Base-by-base conservation (phyloP, 345 rosid genomes). In the Camelina neglecta region DNA sequence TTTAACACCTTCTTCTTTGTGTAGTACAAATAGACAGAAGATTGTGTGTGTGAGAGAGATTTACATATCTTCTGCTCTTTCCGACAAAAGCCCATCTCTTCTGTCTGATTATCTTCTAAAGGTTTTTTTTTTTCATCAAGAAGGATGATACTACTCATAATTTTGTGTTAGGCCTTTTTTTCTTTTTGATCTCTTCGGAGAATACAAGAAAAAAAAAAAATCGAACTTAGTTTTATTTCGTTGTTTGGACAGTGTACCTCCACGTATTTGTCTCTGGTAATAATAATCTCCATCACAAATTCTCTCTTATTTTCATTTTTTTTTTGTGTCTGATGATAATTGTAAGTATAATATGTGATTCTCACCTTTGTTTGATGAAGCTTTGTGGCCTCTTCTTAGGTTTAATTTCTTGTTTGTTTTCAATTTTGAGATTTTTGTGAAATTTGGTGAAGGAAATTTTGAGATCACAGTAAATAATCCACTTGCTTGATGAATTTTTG, bases 261-360 rank as follows among this genome's bases (percentile, higher is more conserved):
- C 81, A 73, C 81, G 69, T 78, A 29, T 65, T 51, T 73, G 68
- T 60, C 65, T 59, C 73, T 60, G 77, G 65, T 78, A 60, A 31
- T 21, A 60, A 31, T 21, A 48, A 65, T 51, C 77, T 71, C 11
- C 60, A 21, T 36, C 66, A 47, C 62, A 50, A 38, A 48, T 8
- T 55, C 63, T 55, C 63, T 66, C 12, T 47, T 11, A 5, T 47
- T 67, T 18, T 13, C n/a, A 9, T 55, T 62, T 42, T 4, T 35
- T 35, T 35, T 6, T 18, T 23, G 3, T 10, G 5, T 33, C 15
- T 62, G 48, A 45, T 62, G 55, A 9, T 58, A 38, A 36, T 2
- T 60, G 77, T 65, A 56, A 57, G 59, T 74, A 35, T 16, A 35
- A 13, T 16, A 33, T 29, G 6, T 48, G 16, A 48, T 33, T 33